Base-by-base conservation (phyloP, 176 grass and related monocot species). In the Otatea glauca region DNA sequence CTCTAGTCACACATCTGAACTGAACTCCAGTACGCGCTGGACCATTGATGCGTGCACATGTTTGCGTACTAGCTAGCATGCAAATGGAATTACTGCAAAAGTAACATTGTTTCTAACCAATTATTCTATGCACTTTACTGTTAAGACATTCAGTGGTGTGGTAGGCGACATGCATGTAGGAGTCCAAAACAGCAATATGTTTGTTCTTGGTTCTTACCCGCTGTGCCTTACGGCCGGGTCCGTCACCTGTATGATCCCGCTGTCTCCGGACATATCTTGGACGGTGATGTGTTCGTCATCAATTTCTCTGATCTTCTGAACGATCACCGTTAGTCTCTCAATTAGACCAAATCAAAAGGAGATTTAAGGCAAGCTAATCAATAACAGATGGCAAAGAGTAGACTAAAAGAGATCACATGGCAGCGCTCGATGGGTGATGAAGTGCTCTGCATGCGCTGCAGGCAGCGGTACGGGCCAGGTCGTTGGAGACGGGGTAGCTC, bases 221-320 rank as follows among this genome's bases (percentile, higher is more conserved):
- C 18, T 4, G 55, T 24, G 41, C 14, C 41, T 62, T 51, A 50
- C 47, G 61, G 49, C 20, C 9, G 56, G 3, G 54, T 24, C 70
- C 41, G 56, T 34, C 74, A 76, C n/a, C 60, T 58, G 70, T 69
- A 61, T 60, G 82, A 89, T 81, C 51, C 51, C 42, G 61, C 14
- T 85, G 88, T 86, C 77, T 64, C 72, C 78, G 83, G 63, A 34
- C 77, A 65, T 84, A 85, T 37, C 70, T 62, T 62, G 48, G 76
- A 63, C 64, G 56, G 47, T 45, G 21, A 72, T 49, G 58, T 74
- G 72, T 27, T 8, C 47, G 53, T 25, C 56, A 23, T 25, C 56
- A 23, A 34, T 29, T 9, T 55, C 20, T 55, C 29, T 2, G 76
- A 72, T 62, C 66, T 32, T 53, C 42, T 12, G 0, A 37, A 88